Conservation (phyloP, 1,284 basidiomycete genomes). For the Phaffia rhodozyma region DNA sequence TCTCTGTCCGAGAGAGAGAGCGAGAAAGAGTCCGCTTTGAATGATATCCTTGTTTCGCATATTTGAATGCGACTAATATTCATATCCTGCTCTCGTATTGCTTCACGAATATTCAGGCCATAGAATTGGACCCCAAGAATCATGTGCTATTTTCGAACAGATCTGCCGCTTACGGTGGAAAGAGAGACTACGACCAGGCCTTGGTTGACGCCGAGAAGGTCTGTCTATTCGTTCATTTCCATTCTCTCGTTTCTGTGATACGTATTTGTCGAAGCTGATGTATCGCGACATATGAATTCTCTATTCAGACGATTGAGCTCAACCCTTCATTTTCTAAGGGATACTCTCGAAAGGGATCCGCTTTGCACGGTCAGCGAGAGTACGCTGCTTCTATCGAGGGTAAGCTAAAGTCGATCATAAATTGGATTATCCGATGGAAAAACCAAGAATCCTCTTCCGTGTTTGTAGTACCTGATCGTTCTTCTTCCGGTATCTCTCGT, state of each 20-base stretch:
- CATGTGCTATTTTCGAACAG: slow-evolving; percentile 90
- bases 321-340: slow-evolving; percentile 84
- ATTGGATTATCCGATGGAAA: too few species aligned
- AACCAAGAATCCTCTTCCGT: neutral
- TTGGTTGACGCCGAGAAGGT: slow-evolving; percentile 86
- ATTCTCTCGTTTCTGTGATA: neutral
- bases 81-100: neutral
- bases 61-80: neutral
- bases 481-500: slow-evolving; percentile 18
- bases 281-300: neutral
- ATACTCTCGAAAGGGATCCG: slow-evolving; percentile 83
- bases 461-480: neutral
- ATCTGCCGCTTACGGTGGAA: slow-evolving; percentile 76
- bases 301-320: slow-evolving; percentile 46
- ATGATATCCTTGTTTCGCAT: neutral
- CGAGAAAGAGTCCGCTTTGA: neutral
- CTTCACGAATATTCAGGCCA: slow-evolving; percentile 40
- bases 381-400: slow-evolving; percentile 66
- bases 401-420: slow-evolving; percentile 24
- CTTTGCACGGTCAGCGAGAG: slow-evolving; percentile 69
- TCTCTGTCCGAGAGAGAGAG: neutral
- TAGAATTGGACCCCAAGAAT: slow-evolving; percentile 67
- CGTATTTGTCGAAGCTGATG: neutral
- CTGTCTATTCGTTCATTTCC: slow-evolving; percentile 23
- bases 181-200: slow-evolving; percentile 63